These are phyloP conservation scores for Logfia minima DNA, from an alignment of 129 eudicot species.

Conservation along the genomic window DNA sequence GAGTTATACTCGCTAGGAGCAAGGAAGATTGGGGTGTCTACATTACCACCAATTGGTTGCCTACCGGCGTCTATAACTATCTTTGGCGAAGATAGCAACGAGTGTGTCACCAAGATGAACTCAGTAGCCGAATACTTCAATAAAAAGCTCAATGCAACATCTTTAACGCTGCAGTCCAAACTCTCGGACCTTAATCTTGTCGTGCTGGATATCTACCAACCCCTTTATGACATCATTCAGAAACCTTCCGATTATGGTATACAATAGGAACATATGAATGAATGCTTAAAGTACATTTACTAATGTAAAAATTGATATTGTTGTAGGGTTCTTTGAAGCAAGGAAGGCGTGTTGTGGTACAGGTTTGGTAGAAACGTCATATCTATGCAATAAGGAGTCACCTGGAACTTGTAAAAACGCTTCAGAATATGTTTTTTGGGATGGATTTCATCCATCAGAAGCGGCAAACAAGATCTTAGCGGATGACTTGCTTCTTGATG, in stretches of 20 bases:
- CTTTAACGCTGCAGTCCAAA: conserved; percentile 42
- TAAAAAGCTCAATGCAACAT: conserved; percentile 69
- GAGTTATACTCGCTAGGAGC: conserved; percentile 74
- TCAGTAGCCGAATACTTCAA: conserved; percentile 64
- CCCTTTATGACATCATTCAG: conserved; percentile 63
- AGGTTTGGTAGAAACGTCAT: conserved; percentile 82
- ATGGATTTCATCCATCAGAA: conserved; percentile 85
- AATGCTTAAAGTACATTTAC: neutral
- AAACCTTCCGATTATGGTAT: conserved; percentile 73
- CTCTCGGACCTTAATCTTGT: conserved; percentile 70
- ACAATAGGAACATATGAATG: neutral
- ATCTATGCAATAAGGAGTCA: conserved; percentile 64
- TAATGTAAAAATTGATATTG: neutral
- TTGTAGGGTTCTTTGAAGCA: conserved; percentile 84
- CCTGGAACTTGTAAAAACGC: conserved; percentile 88
- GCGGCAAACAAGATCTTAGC: conserved; percentile 75
- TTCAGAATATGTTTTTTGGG: conserved; percentile 86
- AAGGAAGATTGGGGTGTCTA: conserved; percentile 81
- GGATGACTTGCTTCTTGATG: conserved; percentile 59
- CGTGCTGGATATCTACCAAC: conserved; percentile 72
- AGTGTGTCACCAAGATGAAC: conserved; percentile 65
- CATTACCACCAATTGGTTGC: conserved; percentile 95
- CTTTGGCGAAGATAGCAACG: conserved; percentile 68
- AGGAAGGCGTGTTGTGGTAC: conserved; percentile 94
- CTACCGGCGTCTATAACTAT: conserved; percentile 80